These are phyloP conservation scores for Ascochyta fabae DNA, from an alignment of 2,329 filamentous ascomycete species.

Conservation along the genomic window DNA sequence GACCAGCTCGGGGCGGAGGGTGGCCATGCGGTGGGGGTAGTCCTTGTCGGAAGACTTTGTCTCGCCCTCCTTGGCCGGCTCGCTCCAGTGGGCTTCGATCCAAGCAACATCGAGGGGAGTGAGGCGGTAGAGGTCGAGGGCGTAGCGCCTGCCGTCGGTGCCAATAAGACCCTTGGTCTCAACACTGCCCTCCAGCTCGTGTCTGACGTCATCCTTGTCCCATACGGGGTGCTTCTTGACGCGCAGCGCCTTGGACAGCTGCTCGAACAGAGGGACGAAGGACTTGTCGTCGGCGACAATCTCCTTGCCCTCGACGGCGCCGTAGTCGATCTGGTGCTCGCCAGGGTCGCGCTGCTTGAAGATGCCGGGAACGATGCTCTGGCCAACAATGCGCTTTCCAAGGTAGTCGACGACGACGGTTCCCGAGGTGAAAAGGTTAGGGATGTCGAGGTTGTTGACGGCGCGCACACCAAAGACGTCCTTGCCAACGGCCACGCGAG, in stretches of 20 bases:
- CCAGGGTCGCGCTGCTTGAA: constrained; percentile 98
- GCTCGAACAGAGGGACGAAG: constrained; percentile 83
- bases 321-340: constrained; percentile 98
- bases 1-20: constrained; percentile 86
- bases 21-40: constrained; percentile 97
- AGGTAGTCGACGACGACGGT: constrained; percentile 97
- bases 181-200: constrained; percentile 92
- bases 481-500: constrained; percentile 93
- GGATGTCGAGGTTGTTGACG: constrained; percentile 96
- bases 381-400: constrained; percentile 94
- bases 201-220: constrained; percentile 92
- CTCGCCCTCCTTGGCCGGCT: constrained; percentile 53
- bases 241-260: constrained; percentile 86
- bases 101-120: constrained; percentile 90
- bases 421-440: constrained; percentile 90
- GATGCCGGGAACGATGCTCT: constrained; percentile 97
- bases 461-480: constrained; percentile 92
- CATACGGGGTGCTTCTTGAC: constrained; percentile 96
- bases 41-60: constrained; percentile 57
- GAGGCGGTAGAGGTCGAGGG: constrained; percentile 94
- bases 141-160: constrained; percentile 95
- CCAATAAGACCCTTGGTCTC: constrained; percentile 98
- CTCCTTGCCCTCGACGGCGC: constrained; percentile 96
- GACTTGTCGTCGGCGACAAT: constrained; percentile 88
- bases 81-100: constrained; percentile 76